Conservation (phyloP, 1,139 yeast species). For the Pichia sp. region DNA sequence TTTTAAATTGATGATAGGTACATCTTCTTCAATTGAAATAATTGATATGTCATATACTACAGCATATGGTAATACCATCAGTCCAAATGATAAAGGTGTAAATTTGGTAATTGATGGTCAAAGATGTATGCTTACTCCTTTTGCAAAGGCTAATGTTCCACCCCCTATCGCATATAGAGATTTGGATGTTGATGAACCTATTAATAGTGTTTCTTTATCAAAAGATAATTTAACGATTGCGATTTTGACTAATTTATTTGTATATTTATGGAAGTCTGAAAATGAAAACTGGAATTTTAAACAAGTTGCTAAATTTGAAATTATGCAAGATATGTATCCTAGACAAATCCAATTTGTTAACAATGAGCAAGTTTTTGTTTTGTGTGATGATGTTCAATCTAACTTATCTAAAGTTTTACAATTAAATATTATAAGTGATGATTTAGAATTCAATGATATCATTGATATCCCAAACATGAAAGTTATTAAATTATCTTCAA, state of each 20-base stretch:
- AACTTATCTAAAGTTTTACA: constrained; percentile 8
- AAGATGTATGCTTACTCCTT: constrained; percentile 71
- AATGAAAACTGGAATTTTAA: constrained; percentile 36
- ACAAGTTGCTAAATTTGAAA: constrained; percentile 35
- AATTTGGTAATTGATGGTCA: constrained; percentile 76
- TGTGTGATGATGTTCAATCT: constrained; percentile 38
- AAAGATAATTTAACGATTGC: constrained; percentile 56
- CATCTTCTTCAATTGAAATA: constrained; percentile 47
- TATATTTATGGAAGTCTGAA: constrained; percentile 36
- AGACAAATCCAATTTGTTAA: constrained; percentile 62
- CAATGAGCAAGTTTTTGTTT: constrained; percentile 46
- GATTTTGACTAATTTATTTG: constrained; percentile 41
- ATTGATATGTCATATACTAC: constrained; percentile 64
- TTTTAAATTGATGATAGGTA: constrained; percentile 61
- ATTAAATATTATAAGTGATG: background rate
- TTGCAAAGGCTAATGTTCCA: constrained; percentile 82
- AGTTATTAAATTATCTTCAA: constrained; percentile 50
- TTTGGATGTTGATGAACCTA: constrained; percentile 45
- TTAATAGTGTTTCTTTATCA: constrained; percentile 61
- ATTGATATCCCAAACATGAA: constrained; percentile 42
- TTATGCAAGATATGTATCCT: constrained; percentile 34
- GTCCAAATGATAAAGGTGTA: constrained; percentile 73
- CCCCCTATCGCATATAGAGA: constrained; percentile 86
- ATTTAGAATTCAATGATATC: constrained; percentile 30
- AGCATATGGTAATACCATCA: constrained; percentile 60